Base-by-base conservation (phyloP, 1,284 basidiomycete species). In the Melampsora abietis-canadensis region DNA sequence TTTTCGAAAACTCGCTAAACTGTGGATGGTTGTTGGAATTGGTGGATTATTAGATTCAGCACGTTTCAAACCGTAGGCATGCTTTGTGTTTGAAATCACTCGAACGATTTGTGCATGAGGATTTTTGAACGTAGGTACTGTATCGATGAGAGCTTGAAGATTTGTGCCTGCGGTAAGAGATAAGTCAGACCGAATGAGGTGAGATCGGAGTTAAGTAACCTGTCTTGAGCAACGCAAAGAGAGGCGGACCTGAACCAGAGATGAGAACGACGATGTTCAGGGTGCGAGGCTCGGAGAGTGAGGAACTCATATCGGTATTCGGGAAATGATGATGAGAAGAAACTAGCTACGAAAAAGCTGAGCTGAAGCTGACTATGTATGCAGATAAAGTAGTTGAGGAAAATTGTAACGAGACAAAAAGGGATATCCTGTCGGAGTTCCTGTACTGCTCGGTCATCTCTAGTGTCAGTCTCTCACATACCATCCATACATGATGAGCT, bases 41-140 rank as follows among this genome's bases (percentile, higher is more conserved):
- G 90, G 86, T 0, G 90, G 90, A 27, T 80, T 80, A 3, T 90
- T 88, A n/a, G 46, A 27, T 64, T 57, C 14, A 6, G 94, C 95
- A 34, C 95, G 88, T 4, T 86, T 87, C 31, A 98, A 86, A 0
- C 95, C 96, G 79, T 90, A 92, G 2, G 94, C 95, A 27, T 89
- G 89, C 80, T 94, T 95, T 57, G 93, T 87, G 80, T 95, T 97
- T 0, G 95, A 97, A 75, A 98, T 83, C 51, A 98, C 95, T 78
- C 90, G 87, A 59, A 85, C 86, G 81, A 98, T 91, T 66, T 85
- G 83, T 1, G 90, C 85, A 76, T 88, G 82, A 31, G 92, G 89
- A 57, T 92, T 85, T 34, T 75, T 77, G 12, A 78, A 72, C 17
- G 86, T 82, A 66, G 86, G 83, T 17, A 90, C 87, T 87, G 21